Base-by-base conservation (phyloP, 441 rosid genomes). In the Pelargonium myrrhifolium region DNA sequence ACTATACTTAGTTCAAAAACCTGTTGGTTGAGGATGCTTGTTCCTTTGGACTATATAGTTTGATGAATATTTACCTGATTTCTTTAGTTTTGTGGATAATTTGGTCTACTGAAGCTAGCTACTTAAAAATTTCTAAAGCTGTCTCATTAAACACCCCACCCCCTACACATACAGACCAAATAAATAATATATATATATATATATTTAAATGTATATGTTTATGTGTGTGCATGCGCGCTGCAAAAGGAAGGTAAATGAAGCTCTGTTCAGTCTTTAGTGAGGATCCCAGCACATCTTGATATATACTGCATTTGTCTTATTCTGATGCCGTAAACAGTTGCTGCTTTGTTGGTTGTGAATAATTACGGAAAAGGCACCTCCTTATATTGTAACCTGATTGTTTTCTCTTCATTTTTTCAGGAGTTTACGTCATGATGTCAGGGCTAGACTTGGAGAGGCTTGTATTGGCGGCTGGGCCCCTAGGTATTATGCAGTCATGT, bases 401-500 rank as follows among this genome's bases (percentile, higher is more conserved):
- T 65, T 15, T 26, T 65, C n/a, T 62, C 4, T 71, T 72, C 59
- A 4, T 31, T 31, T 43, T 75, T 81, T 75, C 86, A 91, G 97
- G 97, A 49, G 99, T 88, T 64, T 91, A 91, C 76, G 93, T 93
- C 71, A 82, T 93, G 86, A 94, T 94, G 97, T 94, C 99, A 0
- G 96, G 99, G 69, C 87, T 93, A 3, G 99, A 91, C 86, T 79
- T 93, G 78, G 96, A 93, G 81, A 83, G 96, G 78, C 96, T 89
- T 80, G 89, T 93, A 64, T 86, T 93, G 83, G 86, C 96, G 59
- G 86, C 89, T 81, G 96, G 97, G 18, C 99, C 99, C 9, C 72
- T 93, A 35, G 96, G 97, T 66, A 93, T 93, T 69, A 91, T 93
- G 97, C 97, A 93, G 80, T 92, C 96, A 74, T 87, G 96, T 76